phyloP scores from a whole-genome alignment of 2,329 filamentous ascomycete genomes.

The Sporothrix brasiliensis region DNA sequence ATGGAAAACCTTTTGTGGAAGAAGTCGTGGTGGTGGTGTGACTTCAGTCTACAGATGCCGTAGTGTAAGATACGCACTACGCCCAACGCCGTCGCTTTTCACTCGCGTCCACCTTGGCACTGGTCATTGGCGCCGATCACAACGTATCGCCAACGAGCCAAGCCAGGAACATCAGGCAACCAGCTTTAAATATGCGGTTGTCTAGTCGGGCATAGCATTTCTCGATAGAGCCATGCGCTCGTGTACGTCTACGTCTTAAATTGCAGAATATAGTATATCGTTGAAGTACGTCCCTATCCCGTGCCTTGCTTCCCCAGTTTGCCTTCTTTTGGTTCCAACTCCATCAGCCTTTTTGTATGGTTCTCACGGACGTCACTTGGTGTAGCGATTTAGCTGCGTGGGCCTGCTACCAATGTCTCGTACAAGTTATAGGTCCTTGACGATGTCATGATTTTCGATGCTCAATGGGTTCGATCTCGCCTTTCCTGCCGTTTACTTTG shows the following conservation, averaged over 20 bases:
- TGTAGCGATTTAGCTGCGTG: neutral
- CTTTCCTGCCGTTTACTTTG: no score
- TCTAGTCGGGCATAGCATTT: neutral
- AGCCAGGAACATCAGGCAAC: neutral
- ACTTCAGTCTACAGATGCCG: neutral
- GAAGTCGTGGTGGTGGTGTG: neutral
- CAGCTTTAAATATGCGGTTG: neutral
- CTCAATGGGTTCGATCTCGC: no score
- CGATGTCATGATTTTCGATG: no score
- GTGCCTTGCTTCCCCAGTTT: neutral
- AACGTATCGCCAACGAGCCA: constrained; percentile 1
- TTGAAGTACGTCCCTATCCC: neutral
- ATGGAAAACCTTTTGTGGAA: no score
- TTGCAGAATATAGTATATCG: neutral
- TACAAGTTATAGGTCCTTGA: neutral
- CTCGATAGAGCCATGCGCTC: neutral
- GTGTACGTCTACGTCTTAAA: neutral
- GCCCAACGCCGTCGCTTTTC: neutral
- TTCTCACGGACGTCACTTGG: constrained; percentile 4
- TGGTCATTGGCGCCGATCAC: constrained; percentile 17
- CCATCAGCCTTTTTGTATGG: neutral
- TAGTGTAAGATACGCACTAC: neutral
- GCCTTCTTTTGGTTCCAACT: neutral
- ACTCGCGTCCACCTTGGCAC: neutral
- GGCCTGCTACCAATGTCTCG: neutral